These are phyloP conservation scores for Thermothelomyces thermophilus DNA, from an alignment of 2,329 filamentous ascomycete genomes.

Conservation along the genomic window DNA sequence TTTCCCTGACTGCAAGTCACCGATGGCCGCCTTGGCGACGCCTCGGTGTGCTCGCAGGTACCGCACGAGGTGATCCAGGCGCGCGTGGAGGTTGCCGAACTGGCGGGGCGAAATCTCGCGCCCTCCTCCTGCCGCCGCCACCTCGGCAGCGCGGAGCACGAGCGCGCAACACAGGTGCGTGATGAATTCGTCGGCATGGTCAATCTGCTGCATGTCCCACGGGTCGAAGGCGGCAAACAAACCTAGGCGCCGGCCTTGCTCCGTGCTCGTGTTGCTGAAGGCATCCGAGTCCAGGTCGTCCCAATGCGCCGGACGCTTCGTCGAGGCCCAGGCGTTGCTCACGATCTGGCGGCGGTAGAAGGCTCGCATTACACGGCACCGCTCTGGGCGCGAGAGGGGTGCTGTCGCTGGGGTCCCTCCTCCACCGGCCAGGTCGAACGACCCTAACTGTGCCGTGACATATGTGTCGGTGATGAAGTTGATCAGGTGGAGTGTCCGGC, in stretches of 20 bases:
- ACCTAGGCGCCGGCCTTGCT: not conserved
- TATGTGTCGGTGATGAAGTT: conserved; percentile 11
- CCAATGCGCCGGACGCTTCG: not conserved
- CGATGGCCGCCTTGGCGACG: conserved; percentile 1
- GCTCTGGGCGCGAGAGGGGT: conserved; percentile 5
- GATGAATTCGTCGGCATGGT: conserved; percentile 7
- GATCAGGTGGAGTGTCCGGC: conserved; percentile 2
- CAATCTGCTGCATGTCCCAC: conserved; percentile 11
- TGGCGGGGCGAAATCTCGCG: not conserved
- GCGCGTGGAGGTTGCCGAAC: conserved; percentile 5
- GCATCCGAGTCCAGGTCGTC: not conserved
- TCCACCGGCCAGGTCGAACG: not conserved
- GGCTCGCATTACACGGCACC: conserved; percentile 6
- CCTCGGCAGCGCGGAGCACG: not conserved
- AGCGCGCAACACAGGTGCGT: conserved; percentile 2
- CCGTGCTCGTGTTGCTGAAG: not conserved
- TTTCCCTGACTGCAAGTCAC: not conserved
- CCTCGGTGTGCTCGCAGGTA: not conserved
- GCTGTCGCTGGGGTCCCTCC: not conserved
- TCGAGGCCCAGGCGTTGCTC: conserved; percentile 13
- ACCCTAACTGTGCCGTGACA: not conserved
- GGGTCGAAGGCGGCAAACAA: conserved; percentile 5
- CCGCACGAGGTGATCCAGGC: conserved; percentile 1
- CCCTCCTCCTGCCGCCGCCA: not conserved
- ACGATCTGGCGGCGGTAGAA: conserved; percentile 14